Conservation (phyloP, 2,329 filamentous ascomycete species). For the Ophiostoma australiae region DNA sequence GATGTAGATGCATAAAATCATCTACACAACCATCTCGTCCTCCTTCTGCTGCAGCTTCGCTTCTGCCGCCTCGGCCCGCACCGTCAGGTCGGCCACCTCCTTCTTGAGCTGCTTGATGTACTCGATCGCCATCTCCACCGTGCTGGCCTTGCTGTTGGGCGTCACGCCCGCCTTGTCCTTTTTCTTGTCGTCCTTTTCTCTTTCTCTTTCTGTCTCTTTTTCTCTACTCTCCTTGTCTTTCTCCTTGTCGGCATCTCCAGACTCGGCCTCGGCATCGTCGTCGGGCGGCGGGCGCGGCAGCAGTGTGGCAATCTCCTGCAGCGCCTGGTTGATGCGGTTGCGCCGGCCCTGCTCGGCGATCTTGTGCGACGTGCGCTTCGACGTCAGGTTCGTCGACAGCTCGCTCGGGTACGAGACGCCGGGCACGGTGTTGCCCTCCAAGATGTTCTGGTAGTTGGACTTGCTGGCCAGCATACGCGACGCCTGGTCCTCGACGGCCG, state of each 20-base stretch:
- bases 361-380: conserved; percentile 95
- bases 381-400: conserved; percentile 87
- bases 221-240: conserved; percentile 41
- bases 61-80: conserved; percentile 60
- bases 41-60: conserved; percentile 44
- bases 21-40: conserved; percentile 1
- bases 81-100: conserved; percentile 62
- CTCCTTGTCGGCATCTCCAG: conserved; percentile 24
- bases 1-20: not conserved
- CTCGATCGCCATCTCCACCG: conserved; percentile 93
- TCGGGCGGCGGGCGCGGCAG: conserved; percentile 51
- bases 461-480: conserved; percentile 83
- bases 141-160: conserved; percentile 87
- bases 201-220: conserved; percentile 21
- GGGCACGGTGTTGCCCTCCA: conserved; percentile 86
- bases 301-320: conserved; percentile 84
- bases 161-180: conserved; percentile 70
- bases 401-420: conserved; percentile 88
- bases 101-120: conserved; percentile 84
- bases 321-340: conserved; percentile 89
- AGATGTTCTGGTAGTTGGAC: conserved; percentile 95
- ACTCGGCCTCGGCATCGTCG: conserved; percentile 31
- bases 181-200: conserved; percentile 68
- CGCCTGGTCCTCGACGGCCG: conserved; percentile 54
- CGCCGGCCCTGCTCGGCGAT: conserved; percentile 93